phyloP scores from a whole-genome alignment of 805 yeast genomes.

The Hyphopichia homilentoma region DNA sequence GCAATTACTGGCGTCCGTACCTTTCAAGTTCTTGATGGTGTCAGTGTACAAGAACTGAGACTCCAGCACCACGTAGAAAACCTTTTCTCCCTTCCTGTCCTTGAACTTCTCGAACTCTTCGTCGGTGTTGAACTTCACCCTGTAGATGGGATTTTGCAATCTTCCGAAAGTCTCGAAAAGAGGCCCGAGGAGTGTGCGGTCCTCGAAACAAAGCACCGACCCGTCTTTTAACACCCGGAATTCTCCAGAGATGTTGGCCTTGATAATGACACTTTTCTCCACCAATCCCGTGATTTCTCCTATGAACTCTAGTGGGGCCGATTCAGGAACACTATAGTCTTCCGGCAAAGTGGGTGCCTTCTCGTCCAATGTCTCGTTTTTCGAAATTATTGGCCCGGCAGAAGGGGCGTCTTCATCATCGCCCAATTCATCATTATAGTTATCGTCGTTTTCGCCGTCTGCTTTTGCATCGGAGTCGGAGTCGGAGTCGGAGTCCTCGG shows the following conservation, averaged over 20 bases:
- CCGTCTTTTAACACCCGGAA: slow-evolving; percentile 77
- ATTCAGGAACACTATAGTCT: slow-evolving; percentile 54
- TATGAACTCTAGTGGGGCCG: slow-evolving; percentile 63
- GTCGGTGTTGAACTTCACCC: slow-evolving; percentile 59
- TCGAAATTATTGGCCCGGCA: slow-evolving; percentile 70
- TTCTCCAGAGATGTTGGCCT: slow-evolving; percentile 78
- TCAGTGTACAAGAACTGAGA: slow-evolving; percentile 79
- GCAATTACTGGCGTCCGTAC: slow-evolving; percentile 92
- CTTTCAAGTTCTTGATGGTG: slow-evolving; percentile 63
- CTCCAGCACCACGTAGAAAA: slow-evolving; percentile 74
- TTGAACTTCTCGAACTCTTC: slow-evolving; percentile 48
- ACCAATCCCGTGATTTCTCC: slow-evolving; percentile 70
- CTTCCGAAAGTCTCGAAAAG: slow-evolving; percentile 89
- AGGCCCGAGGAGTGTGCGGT: slow-evolving; percentile 67
- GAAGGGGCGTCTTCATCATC: slow-evolving; percentile 43
- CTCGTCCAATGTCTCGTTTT: slow-evolving; percentile 72
- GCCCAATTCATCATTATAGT: too few species aligned
- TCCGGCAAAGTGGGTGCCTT: slow-evolving; percentile 64
- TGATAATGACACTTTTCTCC: slow-evolving; percentile 67
- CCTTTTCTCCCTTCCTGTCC: slow-evolving; percentile 50
- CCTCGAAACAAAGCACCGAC: slow-evolving; percentile 74
- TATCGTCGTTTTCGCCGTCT: slow-evolving; percentile 11
- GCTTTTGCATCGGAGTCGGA: slow-evolving; percentile 14
- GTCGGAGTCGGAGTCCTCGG: slow-evolving; percentile 7
- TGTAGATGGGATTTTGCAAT: slow-evolving; percentile 73